Evolutionary conservation across 2,329 filamentous ascomycete species (phyloP).

Genomic region (Leptodontidium sp.): DNA sequence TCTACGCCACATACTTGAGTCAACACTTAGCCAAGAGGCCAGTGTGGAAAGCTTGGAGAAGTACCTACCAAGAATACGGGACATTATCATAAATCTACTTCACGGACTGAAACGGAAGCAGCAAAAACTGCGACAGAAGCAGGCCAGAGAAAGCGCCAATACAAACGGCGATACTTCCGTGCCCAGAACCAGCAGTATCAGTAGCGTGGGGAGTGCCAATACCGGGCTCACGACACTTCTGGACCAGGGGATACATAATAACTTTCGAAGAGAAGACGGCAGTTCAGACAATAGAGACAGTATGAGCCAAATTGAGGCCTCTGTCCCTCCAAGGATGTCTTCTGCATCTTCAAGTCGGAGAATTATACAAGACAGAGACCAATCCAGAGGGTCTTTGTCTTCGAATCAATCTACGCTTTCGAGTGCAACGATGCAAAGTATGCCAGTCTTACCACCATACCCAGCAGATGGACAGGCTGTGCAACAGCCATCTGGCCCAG

Average conservation of each 20-base stretch:
- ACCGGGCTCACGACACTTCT: constrained; percentile 66
- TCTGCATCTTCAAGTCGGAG: constrained; percentile 41
- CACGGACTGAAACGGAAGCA: constrained; percentile 98
- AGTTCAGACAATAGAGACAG: constrained; percentile 36
- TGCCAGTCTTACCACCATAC: constrained; percentile 78
- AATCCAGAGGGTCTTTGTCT: constrained; percentile 58
- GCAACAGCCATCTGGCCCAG: constrained; percentile 53
- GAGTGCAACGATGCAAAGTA: constrained; percentile 78
- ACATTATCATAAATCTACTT: constrained; percentile 97
- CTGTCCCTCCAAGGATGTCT: constrained; percentile 56
- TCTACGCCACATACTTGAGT: constrained; percentile 88
- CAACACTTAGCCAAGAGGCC: constrained; percentile 95
- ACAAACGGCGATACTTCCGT: constrained; percentile 38
- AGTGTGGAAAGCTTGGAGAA: constrained; percentile 92
- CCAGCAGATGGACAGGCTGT: constrained; percentile 65
- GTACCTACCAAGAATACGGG: constrained; percentile 91
- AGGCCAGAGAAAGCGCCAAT: constrained; percentile 56
- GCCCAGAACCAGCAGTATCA: constrained; percentile 61
- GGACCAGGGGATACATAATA: constrained; percentile 58
- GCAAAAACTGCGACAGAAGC: constrained; percentile 78
- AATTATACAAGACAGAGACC: constrained; percentile 54
- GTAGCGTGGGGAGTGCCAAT: constrained; percentile 64
- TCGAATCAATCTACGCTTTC: constrained; percentile 74
- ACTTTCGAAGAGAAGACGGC: constrained; percentile 37
- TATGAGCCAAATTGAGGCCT: constrained; percentile 44